phyloP scores from a whole-genome alignment of 2,329 filamentous ascomycete species.

The Geosmithia morbida region DNA sequence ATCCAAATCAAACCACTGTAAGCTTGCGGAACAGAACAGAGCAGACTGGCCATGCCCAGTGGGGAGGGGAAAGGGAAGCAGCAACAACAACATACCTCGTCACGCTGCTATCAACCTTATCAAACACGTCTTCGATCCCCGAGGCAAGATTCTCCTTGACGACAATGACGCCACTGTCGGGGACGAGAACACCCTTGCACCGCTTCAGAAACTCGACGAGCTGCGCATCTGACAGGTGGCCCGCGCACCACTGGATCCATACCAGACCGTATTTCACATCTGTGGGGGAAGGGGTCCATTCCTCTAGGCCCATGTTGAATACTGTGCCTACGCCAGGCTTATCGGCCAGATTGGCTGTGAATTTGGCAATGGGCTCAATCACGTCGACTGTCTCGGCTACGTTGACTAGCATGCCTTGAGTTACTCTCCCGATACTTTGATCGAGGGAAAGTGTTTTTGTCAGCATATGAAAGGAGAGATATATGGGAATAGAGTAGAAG shows the following conservation, averaged over 20 bases:
- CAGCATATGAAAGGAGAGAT: neutral
- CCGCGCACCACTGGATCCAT: constrained; percentile 85
- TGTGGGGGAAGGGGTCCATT: constrained; percentile 37
- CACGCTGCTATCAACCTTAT: constrained; percentile 62
- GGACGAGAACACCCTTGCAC: constrained; percentile 30
- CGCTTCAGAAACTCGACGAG: constrained; percentile 51
- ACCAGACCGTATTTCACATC: constrained; percentile 57
- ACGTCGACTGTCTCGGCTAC: constrained; percentile 64
- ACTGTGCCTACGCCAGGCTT: constrained; percentile 46
- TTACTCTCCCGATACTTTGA: constrained; percentile 71
- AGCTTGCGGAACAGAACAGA: neutral
- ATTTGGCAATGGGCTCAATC: constrained; percentile 73
- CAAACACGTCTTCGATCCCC: constrained; percentile 50
- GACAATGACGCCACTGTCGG: constrained; percentile 17
- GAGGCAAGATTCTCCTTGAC: constrained; percentile 55
- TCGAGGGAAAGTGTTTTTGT: too few species aligned
- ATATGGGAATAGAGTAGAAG: neutral
- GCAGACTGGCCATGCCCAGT: neutral
- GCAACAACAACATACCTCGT: constrained; percentile 40
- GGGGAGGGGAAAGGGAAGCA: too few species aligned
- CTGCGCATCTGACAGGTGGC: constrained; percentile 64
- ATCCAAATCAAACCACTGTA: constrained; percentile 3
- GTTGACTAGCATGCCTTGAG: constrained; percentile 57
- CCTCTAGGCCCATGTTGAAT: constrained; percentile 60
- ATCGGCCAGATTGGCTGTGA: constrained; percentile 48